These are phyloP conservation scores for Jamesozyma spencerorum DNA, from an alignment of 805 yeast genomes.

Conservation along the genomic window DNA sequence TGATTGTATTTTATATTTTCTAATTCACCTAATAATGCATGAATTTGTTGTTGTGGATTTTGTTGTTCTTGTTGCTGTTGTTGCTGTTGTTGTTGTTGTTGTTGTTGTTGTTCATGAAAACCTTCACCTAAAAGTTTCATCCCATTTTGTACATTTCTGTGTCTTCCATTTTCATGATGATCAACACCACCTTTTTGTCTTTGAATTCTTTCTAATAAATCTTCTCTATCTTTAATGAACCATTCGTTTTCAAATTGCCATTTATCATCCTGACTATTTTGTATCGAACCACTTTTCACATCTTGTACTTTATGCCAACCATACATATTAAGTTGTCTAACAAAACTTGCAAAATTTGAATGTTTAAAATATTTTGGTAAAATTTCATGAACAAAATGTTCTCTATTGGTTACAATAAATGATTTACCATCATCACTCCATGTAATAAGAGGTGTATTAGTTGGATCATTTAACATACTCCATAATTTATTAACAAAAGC, in stretches of 20 bases:
- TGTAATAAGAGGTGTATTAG: conserved; percentile 58
- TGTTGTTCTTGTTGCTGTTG: conserved; percentile 9
- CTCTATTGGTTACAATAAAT: conserved; percentile 77
- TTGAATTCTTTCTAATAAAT: conserved; percentile 73
- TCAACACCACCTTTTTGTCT: conserved; percentile 44
- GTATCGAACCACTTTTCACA: conserved; percentile 63
- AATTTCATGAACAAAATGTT: conserved; percentile 67
- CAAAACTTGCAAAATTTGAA: conserved; percentile 90
- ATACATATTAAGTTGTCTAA: conserved; percentile 93
- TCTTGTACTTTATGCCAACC: conserved; percentile 99
- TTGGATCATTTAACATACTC: conserved; percentile 86
- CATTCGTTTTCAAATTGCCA: conserved; percentile 84
- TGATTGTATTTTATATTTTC: conserved; percentile 74
- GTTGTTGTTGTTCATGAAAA: conserved; percentile 5
- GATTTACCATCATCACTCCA: conserved; percentile 85
- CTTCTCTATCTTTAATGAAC: conserved; percentile 71
- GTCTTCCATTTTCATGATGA: conserved; percentile 1
- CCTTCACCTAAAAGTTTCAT: not conserved
- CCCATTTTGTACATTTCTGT: not conserved
- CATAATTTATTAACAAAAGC: conserved; percentile 90
- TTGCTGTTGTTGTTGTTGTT: conserved; percentile 9
- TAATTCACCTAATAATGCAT: conserved; percentile 51
- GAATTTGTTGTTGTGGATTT: conserved; percentile 2
- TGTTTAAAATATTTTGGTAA: conserved; percentile 92
- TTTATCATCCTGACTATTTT: conserved; percentile 57